phyloP scores from a whole-genome alignment of 2,329 filamentous ascomycete species.

The Microcyclosporella mali region DNA sequence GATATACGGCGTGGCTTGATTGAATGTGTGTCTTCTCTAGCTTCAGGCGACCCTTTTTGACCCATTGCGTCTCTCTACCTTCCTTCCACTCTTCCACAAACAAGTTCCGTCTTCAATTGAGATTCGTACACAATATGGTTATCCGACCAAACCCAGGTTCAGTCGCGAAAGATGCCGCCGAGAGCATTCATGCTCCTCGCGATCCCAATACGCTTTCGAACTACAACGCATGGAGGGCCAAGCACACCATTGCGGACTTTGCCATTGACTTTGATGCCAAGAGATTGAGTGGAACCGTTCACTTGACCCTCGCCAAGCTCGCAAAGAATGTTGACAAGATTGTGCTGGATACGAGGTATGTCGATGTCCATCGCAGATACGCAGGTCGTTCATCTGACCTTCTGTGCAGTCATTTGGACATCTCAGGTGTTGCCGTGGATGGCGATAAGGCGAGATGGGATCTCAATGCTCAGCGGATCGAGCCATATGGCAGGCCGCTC shows the following conservation, averaged over 20 bases:
- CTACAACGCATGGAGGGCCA: constrained; percentile 80
- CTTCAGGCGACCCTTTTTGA: constrained; percentile 4
- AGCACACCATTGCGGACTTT: constrained; percentile 75
- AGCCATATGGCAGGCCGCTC: constrained; percentile 69
- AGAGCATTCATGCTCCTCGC: constrained; percentile 29
- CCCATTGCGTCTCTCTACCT: no score
- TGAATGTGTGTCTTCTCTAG: constrained; percentile 11
- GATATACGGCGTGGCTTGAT: constrained; percentile 1
- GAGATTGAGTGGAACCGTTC: constrained; percentile 68
- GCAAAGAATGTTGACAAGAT: constrained; percentile 67
- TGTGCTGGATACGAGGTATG: constrained; percentile 70
- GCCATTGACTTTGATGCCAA: constrained; percentile 78
- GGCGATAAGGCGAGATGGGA: constrained; percentile 61
- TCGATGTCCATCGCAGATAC: no score
- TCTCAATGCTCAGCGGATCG: constrained; percentile 58
- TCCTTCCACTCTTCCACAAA: not conserved
- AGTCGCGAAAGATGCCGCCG: constrained; percentile 24
- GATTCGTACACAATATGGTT: constrained; percentile 16
- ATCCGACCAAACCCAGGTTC: constrained; percentile 23
- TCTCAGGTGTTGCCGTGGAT: constrained; percentile 66
- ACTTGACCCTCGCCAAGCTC: constrained; percentile 69
- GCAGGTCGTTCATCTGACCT: constrained; percentile 3
- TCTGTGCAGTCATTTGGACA: constrained; percentile 56
- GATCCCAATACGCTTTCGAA: constrained; percentile 91
- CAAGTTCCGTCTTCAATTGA: not conserved